phyloP scores from a whole-genome alignment of 768 basidiomycete genomes.

The Lactarius psammicola region DNA sequence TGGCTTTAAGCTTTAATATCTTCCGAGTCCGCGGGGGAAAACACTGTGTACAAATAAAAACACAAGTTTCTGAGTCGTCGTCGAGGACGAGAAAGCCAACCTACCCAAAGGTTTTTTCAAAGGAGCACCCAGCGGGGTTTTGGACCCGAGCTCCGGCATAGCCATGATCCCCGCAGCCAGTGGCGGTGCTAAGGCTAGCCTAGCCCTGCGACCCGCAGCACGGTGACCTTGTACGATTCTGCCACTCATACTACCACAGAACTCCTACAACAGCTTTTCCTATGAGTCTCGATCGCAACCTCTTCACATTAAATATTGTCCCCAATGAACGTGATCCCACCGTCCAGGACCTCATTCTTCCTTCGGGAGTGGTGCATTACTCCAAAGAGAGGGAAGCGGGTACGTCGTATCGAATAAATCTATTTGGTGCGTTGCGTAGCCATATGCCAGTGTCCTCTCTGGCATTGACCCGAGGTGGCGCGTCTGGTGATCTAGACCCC shows the following conservation, averaged over 20 bases:
- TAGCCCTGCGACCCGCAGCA: background rate
- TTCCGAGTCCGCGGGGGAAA: background rate
- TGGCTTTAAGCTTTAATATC: background rate
- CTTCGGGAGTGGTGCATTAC: slow-evolving; percentile 63
- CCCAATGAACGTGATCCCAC: slow-evolving; percentile 57
- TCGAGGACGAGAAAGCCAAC: background rate
- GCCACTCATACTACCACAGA: background rate
- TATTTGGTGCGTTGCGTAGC: slow-evolving; percentile 53
- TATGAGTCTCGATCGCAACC: slow-evolving; percentile 84
- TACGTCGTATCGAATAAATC: slow-evolving; percentile 57
- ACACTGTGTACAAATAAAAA: background rate
- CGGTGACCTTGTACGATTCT: no score
- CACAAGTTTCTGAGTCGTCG: background rate
- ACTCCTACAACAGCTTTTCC: background rate
- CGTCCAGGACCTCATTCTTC: slow-evolving; percentile 70
- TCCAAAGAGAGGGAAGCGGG: slow-evolving; percentile 61
- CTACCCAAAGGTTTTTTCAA: background rate
- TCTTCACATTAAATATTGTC: slow-evolving; percentile 73
- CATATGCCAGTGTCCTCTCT: background rate
- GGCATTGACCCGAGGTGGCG: background rate
- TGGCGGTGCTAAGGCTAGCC: background rate
- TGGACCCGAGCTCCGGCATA: background rate
- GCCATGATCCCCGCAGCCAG: background rate
- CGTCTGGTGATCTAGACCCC: slow-evolving; percentile 51
- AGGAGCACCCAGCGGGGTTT: background rate